Percentiles rank a stretch among this genome's conserved stretches.
Evolutionary conservation across 2,329 filamentous ascomycete genomes (phyloP).

Genomic region (Fusarium duplospermum): DNA sequence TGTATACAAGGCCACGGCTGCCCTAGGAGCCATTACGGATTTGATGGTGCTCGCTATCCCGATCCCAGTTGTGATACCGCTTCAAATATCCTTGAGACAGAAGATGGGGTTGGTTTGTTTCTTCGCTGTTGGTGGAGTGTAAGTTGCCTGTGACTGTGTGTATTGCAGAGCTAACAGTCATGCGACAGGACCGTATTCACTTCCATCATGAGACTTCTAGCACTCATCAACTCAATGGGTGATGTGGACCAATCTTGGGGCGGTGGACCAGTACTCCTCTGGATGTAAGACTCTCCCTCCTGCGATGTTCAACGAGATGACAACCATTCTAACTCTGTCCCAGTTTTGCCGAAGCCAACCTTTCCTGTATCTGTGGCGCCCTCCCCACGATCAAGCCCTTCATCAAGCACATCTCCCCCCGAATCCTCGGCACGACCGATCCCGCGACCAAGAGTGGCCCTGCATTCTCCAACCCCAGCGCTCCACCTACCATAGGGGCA

Average conservation of each 20-base stretch:
- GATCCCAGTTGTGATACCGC: constrained; percentile 10
- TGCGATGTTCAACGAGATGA: neutral
- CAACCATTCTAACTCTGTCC: neutral
- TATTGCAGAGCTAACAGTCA: neutral
- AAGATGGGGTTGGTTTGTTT: constrained; percentile 22
- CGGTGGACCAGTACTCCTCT: constrained; percentile 19
- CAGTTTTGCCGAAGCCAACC: constrained; percentile 29
- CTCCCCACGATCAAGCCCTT: constrained; percentile 28
- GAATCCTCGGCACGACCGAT: constrained; percentile 11
- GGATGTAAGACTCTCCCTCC: constrained; percentile 15
- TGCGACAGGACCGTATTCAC: constrained; percentile 20
- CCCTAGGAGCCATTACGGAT: constrained; percentile 15
- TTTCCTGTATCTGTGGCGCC: constrained; percentile 28
- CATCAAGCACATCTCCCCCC: constrained; percentile 25
- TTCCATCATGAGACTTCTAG: constrained; percentile 27
- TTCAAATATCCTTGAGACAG: constrained; percentile 7
- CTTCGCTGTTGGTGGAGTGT: constrained; percentile 18
- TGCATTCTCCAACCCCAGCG: constrained; percentile 15
- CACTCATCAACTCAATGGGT: constrained; percentile 15
- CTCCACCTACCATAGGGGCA: constrained; percentile 18
- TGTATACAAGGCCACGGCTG: constrained; percentile 19
- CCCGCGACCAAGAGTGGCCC: constrained; percentile 3
- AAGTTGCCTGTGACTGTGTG: neutral
- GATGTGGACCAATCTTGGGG: constrained; percentile 20
- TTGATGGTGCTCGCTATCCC: constrained; percentile 17